These are phyloP conservation scores for Leccinum subtestaceum DNA, from an alignment of 768 basidiomycete species.

Conservation along the genomic window DNA sequence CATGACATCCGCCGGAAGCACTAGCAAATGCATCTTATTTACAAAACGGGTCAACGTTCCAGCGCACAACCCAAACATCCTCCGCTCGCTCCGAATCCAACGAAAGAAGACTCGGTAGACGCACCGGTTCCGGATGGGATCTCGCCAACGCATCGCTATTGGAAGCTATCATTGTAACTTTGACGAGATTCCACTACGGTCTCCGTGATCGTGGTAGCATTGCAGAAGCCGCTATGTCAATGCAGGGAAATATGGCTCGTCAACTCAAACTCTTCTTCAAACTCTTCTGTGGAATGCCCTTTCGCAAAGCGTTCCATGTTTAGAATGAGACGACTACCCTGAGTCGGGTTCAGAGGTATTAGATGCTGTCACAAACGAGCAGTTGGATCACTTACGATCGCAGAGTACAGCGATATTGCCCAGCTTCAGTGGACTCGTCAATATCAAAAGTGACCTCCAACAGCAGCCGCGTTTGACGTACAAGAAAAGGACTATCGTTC, in stretches of 20 bases:
- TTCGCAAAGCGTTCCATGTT: constrained; percentile 23
- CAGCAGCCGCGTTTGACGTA: background rate
- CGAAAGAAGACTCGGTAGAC: background rate
- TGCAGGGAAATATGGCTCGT: constrained; percentile 12
- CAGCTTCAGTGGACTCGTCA: constrained; percentile 13
- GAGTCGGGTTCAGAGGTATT: background rate
- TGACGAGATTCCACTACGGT: background rate
- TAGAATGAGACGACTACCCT: constrained; percentile 26
- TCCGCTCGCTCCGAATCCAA: background rate
- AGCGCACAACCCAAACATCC: background rate
- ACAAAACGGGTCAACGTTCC: background rate
- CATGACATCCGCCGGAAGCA: background rate
- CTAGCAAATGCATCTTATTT: constrained; percentile 84
- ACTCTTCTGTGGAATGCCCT: background rate
- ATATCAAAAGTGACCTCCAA: background rate
- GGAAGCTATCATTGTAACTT: no score
- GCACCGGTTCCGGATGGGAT: background rate
- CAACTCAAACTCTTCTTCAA: background rate
- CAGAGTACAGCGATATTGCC: constrained; percentile 14
- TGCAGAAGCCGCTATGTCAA: background rate
- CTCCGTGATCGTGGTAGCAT: background rate
- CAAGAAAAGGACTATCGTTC: background rate
- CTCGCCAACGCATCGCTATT: background rate
- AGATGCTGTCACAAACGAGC: background rate
- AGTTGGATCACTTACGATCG: constrained; percentile 12